Percentiles rank a stretch among this genome's conserved stretches.
Evolutionary conservation across 306 rosid genomes (phyloP).

Genomic region (Boehmeria nivea): DNA sequence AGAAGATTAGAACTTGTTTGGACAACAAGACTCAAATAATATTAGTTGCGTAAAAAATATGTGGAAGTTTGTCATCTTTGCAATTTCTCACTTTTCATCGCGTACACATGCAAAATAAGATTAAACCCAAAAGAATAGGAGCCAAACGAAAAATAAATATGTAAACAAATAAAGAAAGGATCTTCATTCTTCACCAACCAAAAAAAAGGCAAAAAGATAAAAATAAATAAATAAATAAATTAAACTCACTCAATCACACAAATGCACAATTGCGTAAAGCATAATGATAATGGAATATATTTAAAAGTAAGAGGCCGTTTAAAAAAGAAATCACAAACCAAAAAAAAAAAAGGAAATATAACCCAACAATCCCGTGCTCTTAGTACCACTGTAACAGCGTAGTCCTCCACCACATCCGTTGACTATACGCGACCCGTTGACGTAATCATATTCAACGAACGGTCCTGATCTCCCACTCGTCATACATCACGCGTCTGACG

Average conservation of each 20-base stretch:
- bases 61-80: too few species aligned
- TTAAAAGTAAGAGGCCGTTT: conserved; percentile 26
- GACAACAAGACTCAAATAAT: too few species aligned
- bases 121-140: not conserved
- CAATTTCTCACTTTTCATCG: too few species aligned
- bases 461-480: conserved; percentile 16
- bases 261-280: conserved; percentile 17
- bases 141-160: not conserved
- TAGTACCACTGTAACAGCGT: conserved; percentile 5
- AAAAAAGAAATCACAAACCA: too few species aligned
- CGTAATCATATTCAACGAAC: conserved; percentile 1
- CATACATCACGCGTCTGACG: conserved; percentile 12
- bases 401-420: not conserved
- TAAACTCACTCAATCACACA: too few species aligned
- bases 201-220: not conserved
- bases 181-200: not conserved
- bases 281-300: conserved; percentile 14
- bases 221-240: not conserved
- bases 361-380: not conserved
- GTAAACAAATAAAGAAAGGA: not conserved
- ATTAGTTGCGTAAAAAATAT: too few species aligned
- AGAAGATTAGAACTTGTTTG: too few species aligned
- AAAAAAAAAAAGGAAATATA: not conserved
- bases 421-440: not conserved
- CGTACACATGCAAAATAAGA: too few species aligned